Base-by-base conservation (phyloP, 2,329 filamentous ascomycete genomes). In the Mycogone perniciosa region DNA sequence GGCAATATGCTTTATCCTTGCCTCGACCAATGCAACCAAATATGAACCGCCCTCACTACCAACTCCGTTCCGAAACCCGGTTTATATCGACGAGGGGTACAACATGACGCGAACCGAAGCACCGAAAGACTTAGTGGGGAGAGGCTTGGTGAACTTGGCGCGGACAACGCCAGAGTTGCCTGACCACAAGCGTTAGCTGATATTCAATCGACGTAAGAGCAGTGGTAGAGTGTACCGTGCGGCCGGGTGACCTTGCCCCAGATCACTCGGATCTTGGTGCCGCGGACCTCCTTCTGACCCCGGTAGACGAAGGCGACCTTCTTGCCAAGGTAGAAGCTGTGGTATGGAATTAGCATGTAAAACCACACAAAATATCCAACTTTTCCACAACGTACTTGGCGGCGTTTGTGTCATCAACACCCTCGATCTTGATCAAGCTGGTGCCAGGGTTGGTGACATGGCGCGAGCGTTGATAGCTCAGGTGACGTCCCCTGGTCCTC, bases 241-340 rank as follows among this genome's bases (percentile, higher is more conserved):
- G 90, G 86, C 71, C 90, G 82, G 72, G 89, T 95, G 73, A 97
- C 86, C 82, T 96, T 96, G 81, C 92, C 92, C 90, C 91, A 97
- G 81, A 97, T 96, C 66, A 97, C 87, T 71, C 92, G 85, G 79
- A 97, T 95, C 86, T 97, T 97, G 74, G 90, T 92, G 73, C 93
- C 93, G 69, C 92, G 88, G 71, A 96, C 82, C 81, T 96, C 89
- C 78, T 85, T 91, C 77, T 89, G 85, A 66, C 86, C 92, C 71
- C 91, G 89, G 84, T 97, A 99, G 76, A 99, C 90, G 76, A 90
- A 99, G 73, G 93, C 93, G 73, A 97, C 85, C 80, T 91, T 91
- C 88, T 99, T 99, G 79, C 93, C 93, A 63, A 89, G 81, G 81
- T 99, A 99, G 88, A 96, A 96, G 78, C 79, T 81, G 63, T 53